phyloP scores from a whole-genome alignment of 2,329 filamentous ascomycete species.

The Blastomyces emzantsi region DNA sequence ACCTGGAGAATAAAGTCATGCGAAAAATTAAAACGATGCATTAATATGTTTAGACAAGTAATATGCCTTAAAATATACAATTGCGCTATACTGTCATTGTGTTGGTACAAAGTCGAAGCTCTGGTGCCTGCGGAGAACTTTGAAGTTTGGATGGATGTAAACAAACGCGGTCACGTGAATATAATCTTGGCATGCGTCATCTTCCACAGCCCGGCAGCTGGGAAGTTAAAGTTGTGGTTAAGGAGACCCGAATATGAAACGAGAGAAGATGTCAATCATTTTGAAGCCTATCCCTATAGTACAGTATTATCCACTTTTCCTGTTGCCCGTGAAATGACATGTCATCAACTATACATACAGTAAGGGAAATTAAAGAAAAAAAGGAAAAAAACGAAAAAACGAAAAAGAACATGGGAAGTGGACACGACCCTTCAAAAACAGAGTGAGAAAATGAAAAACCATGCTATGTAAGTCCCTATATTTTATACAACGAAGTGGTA shows the following conservation, averaged over 20 bases:
- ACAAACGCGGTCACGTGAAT: background rate
- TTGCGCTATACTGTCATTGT: background rate
- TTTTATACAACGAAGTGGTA: conserved; percentile 15
- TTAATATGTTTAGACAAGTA: background rate
- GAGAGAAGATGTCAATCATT: background rate
- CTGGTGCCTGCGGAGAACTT: background rate
- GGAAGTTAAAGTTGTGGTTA: background rate
- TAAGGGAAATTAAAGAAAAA: conserved; percentile 19
- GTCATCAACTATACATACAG: conserved; percentile 16
- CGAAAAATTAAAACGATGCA: background rate
- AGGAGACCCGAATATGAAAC: background rate
- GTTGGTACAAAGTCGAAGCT: background rate
- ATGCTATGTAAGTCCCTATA: conserved; percentile 26
- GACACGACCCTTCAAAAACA: conserved; percentile 17
- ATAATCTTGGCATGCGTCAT: background rate
- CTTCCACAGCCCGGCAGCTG: no score
- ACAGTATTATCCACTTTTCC: conserved; percentile 2
- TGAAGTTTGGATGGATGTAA: conserved; percentile 3
- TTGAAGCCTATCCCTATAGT: background rate
- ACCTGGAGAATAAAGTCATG: background rate
- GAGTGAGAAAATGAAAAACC: conserved; percentile 23
- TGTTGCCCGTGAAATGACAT: background rate
- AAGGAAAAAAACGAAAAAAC: no score
- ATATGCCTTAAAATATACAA: background rate
- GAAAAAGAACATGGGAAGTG: conserved; percentile 23